These are phyloP conservation scores for Punctularia strigosozonata DNA, from an alignment of 768 basidiomycete genomes.

Conservation along the genomic window DNA sequence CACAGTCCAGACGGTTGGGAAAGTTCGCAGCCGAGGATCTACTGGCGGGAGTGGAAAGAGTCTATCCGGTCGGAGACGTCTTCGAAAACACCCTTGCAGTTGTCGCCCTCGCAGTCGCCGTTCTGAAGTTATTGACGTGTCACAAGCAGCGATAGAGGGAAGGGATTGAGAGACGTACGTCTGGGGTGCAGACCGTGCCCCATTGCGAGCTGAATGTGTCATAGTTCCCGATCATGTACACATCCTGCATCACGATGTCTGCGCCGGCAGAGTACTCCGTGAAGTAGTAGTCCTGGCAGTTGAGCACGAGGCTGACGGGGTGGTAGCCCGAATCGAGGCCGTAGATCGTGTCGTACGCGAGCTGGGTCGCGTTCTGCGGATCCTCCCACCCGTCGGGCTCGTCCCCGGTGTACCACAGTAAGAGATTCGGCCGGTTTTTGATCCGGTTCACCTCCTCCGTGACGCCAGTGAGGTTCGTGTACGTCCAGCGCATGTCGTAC, in stretches of 20 bases:
- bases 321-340: slow-evolving; percentile 45
- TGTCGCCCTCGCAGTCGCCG: slow-evolving; percentile 63
- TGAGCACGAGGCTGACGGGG: slow-evolving; percentile 42
- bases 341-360: slow-evolving; percentile 34
- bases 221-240: slow-evolving; percentile 45
- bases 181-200: slow-evolving; percentile 48
- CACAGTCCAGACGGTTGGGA: slow-evolving; percentile 70
- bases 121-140: too few species aligned
- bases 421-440: slow-evolving; percentile 55
- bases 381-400: slow-evolving; percentile 52
- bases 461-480: slow-evolving; percentile 52
- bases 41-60: slow-evolving; percentile 45
- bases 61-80: slow-evolving; percentile 62
- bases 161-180: too few species aligned
- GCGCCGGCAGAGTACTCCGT: slow-evolving; percentile 45
- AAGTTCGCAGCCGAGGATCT: slow-evolving; percentile 55
- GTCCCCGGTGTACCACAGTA: slow-evolving; percentile 66
- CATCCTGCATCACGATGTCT: slow-evolving; percentile 63
- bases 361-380: slow-evolving; percentile 45
- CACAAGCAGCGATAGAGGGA: too few species aligned
- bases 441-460: slow-evolving; percentile 57
- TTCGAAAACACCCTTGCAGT: slow-evolving; percentile 55
- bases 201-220: slow-evolving; percentile 50
- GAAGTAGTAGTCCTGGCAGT: slow-evolving; percentile 55
- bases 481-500: slow-evolving; percentile 74